These are phyloP conservation scores for Entonaema liquescens DNA, from an alignment of 495 filamentous ascomycete genomes.

Conservation along the genomic window DNA sequence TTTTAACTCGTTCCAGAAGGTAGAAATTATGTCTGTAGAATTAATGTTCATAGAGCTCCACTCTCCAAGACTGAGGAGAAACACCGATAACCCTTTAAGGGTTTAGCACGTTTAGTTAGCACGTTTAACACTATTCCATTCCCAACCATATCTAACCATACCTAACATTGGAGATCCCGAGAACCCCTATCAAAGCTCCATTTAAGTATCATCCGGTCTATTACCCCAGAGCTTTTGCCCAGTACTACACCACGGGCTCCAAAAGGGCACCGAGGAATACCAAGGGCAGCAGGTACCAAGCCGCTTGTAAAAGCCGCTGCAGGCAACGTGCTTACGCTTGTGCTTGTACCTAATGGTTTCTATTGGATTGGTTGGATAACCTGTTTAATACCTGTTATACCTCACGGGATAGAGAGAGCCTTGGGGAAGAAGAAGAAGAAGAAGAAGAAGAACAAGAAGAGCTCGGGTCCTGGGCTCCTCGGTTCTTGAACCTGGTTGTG, in stretches of 20 bases:
- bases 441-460: too few species aligned
- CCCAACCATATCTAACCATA: too few species aligned
- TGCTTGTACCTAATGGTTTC: neutral
- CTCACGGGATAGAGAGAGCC: neutral
- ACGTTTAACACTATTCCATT: slow-evolving; percentile 1
- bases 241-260: slow-evolving; percentile 4
- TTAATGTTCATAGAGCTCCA: slow-evolving; percentile 18
- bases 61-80: slow-evolving; percentile 19
- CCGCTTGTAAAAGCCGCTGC: neutral
- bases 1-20: slow-evolving; percentile 43
- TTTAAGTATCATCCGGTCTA: slow-evolving; percentile 21
- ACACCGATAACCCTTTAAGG: slow-evolving; percentile 20
- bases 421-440: too few species aligned
- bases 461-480: neutral
- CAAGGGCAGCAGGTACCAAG: neutral
- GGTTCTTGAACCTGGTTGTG: neutral
- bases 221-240: slow-evolving; percentile 16
- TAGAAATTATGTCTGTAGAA: slow-evolving; percentile 35
- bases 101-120: slow-evolving; percentile 24
- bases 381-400: neutral
- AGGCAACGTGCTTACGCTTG: slow-evolving; percentile 12
- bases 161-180: slow-evolving; percentile 22
- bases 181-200: slow-evolving; percentile 28
- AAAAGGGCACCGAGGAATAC: slow-evolving; percentile 9
- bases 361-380: too few species aligned